Evolutionary conservation across 495 filamentous ascomycete species (phyloP), one percentile per base, ranked within the genome.

Genomic region (Penicillium bialowiezense): DNA sequence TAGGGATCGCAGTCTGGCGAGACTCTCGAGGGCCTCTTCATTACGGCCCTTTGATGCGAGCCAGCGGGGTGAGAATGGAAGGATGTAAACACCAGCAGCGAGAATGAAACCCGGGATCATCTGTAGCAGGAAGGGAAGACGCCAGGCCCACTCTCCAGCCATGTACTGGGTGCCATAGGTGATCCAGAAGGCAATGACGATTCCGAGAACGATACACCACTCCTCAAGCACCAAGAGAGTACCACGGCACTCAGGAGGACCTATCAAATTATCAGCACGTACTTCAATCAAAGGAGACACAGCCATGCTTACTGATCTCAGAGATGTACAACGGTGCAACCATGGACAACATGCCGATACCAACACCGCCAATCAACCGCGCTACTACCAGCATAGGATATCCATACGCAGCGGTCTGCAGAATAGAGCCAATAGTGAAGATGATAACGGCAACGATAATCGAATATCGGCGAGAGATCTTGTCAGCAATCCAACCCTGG

Each of bases 351-450:
- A 79, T 80, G 32, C 81, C 81, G 50, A 85, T 81, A 0, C 78
- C 81, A 8, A 82, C 39, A 39, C 82, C 82, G n/a, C 79, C 82
- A 52, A 85, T 77, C 21, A 82, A 63, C n/a, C 81, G 69, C 5
- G 75, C 81, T n/a, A 77, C 69, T 1, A 70, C 72, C 45, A 85
- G 61, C 80, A 84, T 83, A 3, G 73, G 67, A 54, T 80, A 82
- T 21, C 78, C 65, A 5, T 74, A 55, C 0, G 82, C 68, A 26
- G 71, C 77, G 21, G 80, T 80, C 54, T 85, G 81, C 26, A 85
- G 55, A 3, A 73, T 59, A 1, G 76, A 75, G 0, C 82, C 81
- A 38, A 84, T 20, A 0, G 67, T 72, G 54, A 84, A 85, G 46
- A 84, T 74, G 5, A 59, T 47, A 7, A 81, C 78, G 7, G 78